Conservation (phyloP, 2,329 filamentous ascomycete genomes). For the Fusarium sp. region DNA sequence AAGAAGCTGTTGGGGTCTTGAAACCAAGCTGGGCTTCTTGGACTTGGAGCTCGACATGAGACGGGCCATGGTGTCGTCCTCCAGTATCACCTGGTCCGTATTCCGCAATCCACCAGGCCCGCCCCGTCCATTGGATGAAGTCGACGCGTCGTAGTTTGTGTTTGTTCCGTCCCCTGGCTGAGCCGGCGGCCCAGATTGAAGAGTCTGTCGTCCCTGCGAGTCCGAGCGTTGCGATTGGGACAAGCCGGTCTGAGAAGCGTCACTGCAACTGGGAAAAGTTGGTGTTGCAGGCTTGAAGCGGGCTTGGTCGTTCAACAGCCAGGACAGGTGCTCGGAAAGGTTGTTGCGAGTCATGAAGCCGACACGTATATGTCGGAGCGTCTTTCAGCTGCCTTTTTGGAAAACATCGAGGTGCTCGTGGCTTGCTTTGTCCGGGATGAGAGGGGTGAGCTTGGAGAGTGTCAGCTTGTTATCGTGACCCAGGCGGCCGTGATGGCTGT, state of each 20-base stretch:
- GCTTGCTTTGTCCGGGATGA: conserved; percentile 14
- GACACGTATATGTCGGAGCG: conserved; percentile 42
- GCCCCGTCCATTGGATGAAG: conserved; percentile 38
- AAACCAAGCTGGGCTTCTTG: conserved; percentile 59
- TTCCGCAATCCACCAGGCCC: conserved; percentile 37
- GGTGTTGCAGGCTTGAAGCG: conserved; percentile 55
- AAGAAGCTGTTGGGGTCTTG: conserved; percentile 54
- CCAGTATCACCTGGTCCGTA: conserved; percentile 43
- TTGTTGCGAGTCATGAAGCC: conserved; percentile 74
- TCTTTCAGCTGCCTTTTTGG: conserved; percentile 33
- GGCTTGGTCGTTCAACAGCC: conserved; percentile 64
- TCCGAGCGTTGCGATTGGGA: conserved; percentile 44
- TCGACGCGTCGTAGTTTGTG: conserved; percentile 11
- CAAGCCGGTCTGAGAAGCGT: conserved; percentile 39
- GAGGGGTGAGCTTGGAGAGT: conserved; percentile 23
- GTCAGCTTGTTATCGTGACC: conserved; percentile 41
- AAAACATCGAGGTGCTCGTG: conserved; percentile 41
- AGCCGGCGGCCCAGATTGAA: conserved; percentile 2
- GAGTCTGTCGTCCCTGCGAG: conserved; percentile 12
- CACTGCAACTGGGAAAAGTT: conserved; percentile 50
- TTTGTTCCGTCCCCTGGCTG: conserved; percentile 5
- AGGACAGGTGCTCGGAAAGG: conserved; percentile 67
- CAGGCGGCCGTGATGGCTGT: conserved; percentile 20
- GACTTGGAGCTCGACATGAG: conserved; percentile 57
- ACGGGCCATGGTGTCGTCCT: conserved; percentile 57